phyloP scores from a whole-genome alignment of 768 basidiomycete genomes.

The Boletus patriciae region DNA sequence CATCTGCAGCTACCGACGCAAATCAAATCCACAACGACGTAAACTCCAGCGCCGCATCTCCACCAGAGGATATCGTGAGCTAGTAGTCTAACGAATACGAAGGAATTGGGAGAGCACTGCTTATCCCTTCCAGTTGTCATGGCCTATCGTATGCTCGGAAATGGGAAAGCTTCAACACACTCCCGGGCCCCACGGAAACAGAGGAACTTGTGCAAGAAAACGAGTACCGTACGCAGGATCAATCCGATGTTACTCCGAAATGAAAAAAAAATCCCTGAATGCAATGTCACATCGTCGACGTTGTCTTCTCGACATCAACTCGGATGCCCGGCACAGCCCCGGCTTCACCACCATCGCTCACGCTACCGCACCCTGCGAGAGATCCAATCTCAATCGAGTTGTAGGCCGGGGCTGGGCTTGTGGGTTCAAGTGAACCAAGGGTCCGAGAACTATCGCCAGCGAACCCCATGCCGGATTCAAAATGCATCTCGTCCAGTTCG shows the following conservation, averaged over 20 bases:
- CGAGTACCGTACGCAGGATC: constrained; percentile 22
- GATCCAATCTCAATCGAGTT: constrained; percentile 43
- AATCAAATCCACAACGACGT: not conserved
- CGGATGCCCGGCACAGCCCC: constrained; percentile 44
- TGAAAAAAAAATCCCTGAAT: constrained; percentile 12
- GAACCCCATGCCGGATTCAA: constrained; percentile 54
- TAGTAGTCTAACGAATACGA: constrained; percentile 8
- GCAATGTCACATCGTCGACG: constrained; percentile 43
- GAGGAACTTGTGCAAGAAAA: constrained; percentile 23
- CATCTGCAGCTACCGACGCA: not conserved
- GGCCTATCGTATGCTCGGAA: constrained; percentile 23
- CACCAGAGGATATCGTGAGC: not conserved
- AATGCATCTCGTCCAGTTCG: constrained; percentile 54
- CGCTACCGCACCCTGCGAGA: constrained; percentile 14
- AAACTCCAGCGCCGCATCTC: not conserved
- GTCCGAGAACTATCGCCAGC: constrained; percentile 44
- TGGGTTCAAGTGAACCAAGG: constrained; percentile 29
- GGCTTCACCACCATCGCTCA: constrained; percentile 24
- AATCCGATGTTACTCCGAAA: constrained; percentile 30
- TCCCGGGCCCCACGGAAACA: constrained; percentile 12
- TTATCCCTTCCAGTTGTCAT: constrained; percentile 15
- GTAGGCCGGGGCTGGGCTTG: constrained; percentile 54
- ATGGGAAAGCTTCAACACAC: constrained; percentile 11
- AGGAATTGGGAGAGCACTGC: constrained; percentile 13
- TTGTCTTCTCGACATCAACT: constrained; percentile 62